A percentile compares a stretch with the other conserved stretches of the same genome.
These are phyloP conservation scores for Neofusicoccum ribis DNA, from an alignment of 2,329 filamentous ascomycete genomes.

Conservation along the genomic window DNA sequence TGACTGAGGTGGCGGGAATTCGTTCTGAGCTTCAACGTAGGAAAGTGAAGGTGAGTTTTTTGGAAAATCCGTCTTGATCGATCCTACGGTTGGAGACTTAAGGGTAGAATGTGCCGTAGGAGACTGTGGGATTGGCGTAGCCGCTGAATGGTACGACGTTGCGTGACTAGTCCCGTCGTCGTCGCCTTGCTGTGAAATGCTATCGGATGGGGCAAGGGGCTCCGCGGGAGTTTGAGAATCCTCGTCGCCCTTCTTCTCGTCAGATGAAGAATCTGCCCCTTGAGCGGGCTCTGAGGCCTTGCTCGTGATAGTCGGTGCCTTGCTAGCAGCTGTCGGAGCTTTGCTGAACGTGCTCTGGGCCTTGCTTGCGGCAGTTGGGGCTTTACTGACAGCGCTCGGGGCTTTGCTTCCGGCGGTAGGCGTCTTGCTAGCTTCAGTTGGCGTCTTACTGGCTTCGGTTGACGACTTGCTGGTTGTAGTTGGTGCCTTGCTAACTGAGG, in stretches of 20 bases:
- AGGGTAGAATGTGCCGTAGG: background rate
- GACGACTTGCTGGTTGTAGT: background rate
- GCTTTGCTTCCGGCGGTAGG: background rate
- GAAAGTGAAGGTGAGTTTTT: conserved; percentile 13
- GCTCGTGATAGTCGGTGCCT: background rate
- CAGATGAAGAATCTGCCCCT: background rate
- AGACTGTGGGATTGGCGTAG: background rate
- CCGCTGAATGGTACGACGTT: background rate
- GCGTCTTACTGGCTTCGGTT: background rate
- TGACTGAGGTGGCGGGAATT: background rate
- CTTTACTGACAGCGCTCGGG: background rate
- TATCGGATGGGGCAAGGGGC: conserved; percentile 3
- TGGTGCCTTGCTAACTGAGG: background rate
- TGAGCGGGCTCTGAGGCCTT: background rate
- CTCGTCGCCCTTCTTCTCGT: background rate
- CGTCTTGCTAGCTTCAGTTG: background rate
- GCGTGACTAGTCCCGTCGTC: conserved; percentile 10
- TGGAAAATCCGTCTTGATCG: background rate
- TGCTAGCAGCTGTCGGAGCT: background rate
- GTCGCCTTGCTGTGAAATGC: conserved; percentile 17
- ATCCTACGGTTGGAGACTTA: conserved; percentile 1
- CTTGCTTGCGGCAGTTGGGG: background rate
- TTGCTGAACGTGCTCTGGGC: conserved; percentile 1
- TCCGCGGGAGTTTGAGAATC: background rate
- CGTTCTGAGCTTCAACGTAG: conserved; percentile 13